A percentile compares a stretch with the other conserved stretches of the same genome.
Evolutionary conservation across 1,139 yeast species (phyloP).

Genomic region (Pichia kudriavzevii): DNA sequence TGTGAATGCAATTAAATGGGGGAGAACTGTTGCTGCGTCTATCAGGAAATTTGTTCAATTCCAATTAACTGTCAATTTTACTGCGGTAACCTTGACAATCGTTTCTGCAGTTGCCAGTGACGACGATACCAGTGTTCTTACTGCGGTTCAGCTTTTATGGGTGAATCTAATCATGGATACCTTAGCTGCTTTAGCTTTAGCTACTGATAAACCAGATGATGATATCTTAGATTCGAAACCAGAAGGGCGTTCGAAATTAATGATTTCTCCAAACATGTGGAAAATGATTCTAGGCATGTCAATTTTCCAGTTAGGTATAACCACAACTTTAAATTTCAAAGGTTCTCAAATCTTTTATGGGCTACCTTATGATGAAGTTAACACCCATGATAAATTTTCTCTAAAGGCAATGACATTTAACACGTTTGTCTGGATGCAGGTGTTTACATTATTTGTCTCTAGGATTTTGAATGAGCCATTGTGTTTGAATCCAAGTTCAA

Average conservation of each 20-base stretch:
- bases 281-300: conserved; percentile 95
- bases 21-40: conserved; percentile 91
- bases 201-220: conserved; percentile 93
- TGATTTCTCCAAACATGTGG: conserved; percentile 93
- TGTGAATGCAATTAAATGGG: conserved; percentile 99
- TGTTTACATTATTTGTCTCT: conserved; percentile 86
- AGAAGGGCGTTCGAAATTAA: conserved; percentile 70
- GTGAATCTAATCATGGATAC: conserved; percentile 98
- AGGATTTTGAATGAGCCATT: conserved; percentile 74
- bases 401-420: conserved; percentile 84
- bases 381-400: conserved; percentile 46
- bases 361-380: conserved; percentile 21
- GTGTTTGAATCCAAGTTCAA: conserved; percentile 52
- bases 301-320: conserved; percentile 63
- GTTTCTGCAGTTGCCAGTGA: conserved; percentile 84
- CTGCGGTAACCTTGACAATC: conserved; percentile 90
- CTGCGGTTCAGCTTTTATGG: conserved; percentile 97
- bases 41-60: conserved; percentile 94
- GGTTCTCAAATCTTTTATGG: conserved; percentile 59
- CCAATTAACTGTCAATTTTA: conserved; percentile 90
- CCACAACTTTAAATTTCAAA: conserved; percentile 74
- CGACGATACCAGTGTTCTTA: conserved; percentile 75
- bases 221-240: conserved; percentile 75
- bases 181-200: conserved; percentile 92
- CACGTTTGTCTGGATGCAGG: conserved; percentile 96